These are phyloP conservation scores for Durio zibethinus DNA, from an alignment of 345 rosid genomes.

Conservation along the genomic window DNA sequence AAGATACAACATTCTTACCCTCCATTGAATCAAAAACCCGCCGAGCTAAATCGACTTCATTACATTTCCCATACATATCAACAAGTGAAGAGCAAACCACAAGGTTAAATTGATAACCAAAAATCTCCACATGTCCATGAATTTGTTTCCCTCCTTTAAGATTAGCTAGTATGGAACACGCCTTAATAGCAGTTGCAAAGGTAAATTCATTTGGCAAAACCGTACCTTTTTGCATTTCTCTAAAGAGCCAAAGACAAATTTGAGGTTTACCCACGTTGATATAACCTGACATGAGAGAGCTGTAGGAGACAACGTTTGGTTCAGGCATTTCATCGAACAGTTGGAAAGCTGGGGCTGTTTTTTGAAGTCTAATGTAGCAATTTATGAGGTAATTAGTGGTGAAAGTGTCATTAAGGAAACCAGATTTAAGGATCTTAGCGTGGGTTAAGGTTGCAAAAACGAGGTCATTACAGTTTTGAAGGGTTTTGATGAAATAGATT, in stretches of 20 bases:
- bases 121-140: slow-evolving; percentile 52
- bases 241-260: slow-evolving; percentile 37
- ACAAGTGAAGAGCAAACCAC: slow-evolving; percentile 76
- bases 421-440: slow-evolving; percentile 37
- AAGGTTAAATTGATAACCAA: slow-evolving; percentile 41
- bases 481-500: slow-evolving; percentile 28
- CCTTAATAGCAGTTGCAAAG: slow-evolving; percentile 47
- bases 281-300: slow-evolving; percentile 60
- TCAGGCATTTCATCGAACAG: slow-evolving; percentile 69
- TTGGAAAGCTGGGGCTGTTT: slow-evolving; percentile 30
- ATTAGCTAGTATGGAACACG: slow-evolving; percentile 53
- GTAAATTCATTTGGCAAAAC: slow-evolving; percentile 65
- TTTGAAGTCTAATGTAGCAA: slow-evolving; percentile 31
- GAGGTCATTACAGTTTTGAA: slow-evolving; percentile 31
- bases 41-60: slow-evolving; percentile 56
- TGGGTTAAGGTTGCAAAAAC: slow-evolving; percentile 31
- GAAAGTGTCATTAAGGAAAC: slow-evolving; percentile 31
- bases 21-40: slow-evolving; percentile 62
- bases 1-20: slow-evolving; percentile 58
- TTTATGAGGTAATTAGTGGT: slow-evolving; percentile 51
- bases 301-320: slow-evolving; percentile 75
- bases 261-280: slow-evolving; percentile 33
- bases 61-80: slow-evolving; percentile 91
- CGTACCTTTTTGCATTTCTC: slow-evolving; percentile 30
- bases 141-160: slow-evolving; percentile 44